Conservation (phyloP, 1,284 basidiomycete species). For the Ustilago trichophora region DNA sequence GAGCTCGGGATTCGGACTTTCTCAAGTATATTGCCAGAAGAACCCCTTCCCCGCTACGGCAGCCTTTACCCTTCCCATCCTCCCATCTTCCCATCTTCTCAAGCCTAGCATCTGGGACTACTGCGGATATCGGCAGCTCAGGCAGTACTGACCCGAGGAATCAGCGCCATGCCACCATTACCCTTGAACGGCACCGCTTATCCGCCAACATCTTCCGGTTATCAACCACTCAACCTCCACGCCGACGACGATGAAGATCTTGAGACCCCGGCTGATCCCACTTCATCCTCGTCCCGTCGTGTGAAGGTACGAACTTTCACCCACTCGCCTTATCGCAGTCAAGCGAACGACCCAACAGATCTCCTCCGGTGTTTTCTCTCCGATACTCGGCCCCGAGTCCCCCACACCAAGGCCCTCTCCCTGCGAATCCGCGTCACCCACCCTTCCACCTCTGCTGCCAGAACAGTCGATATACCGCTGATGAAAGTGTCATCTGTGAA, state of each 20-base stretch:
- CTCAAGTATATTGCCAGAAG: neutral
- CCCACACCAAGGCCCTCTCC: neutral
- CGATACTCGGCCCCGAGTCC: constrained; percentile 13
- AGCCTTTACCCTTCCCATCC: too few relatives aligned
- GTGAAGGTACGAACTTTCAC: constrained; percentile 8
- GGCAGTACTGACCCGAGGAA: too few relatives aligned
- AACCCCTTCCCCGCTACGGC: too few relatives aligned
- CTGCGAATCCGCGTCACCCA: constrained; percentile 11
- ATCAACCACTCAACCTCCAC: constrained; percentile 11
- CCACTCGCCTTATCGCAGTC: constrained; percentile 18
- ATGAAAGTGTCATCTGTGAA: neutral
- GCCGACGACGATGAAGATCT: constrained; percentile 10
- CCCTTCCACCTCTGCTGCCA: neutral
- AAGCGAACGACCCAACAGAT: constrained; percentile 18
- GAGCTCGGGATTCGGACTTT: constrained; percentile 9
- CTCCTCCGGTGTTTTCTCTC: constrained; percentile 20
- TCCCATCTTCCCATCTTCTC: neutral
- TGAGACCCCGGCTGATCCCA: neutral
- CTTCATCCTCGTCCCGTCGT: neutral
- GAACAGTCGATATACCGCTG: constrained; percentile 15
- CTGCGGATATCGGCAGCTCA: too few relatives aligned
- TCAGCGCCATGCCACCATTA: constrained; percentile 39
- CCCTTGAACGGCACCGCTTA: constrained; percentile 16
- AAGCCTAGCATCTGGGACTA: too few relatives aligned
- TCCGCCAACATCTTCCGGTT: constrained; percentile 26